Conservation (phyloP, 139 green algal species). For the Chlorella sp. region DNA sequence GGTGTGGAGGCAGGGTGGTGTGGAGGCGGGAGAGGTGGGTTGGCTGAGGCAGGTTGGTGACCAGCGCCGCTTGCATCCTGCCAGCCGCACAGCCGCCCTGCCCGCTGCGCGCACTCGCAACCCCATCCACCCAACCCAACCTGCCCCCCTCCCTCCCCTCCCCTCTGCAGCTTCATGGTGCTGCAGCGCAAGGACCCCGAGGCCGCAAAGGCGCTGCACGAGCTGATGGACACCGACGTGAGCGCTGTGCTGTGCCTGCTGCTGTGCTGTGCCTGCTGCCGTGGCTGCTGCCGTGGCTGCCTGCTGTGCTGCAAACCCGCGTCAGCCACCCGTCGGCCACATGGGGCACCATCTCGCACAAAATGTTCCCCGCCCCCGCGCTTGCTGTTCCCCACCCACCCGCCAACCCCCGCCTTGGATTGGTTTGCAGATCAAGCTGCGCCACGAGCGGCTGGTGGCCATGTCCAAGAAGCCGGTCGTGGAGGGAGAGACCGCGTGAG, state of each 20-base stretch:
- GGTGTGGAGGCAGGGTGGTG: neutral
- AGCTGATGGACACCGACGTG: slow-evolving; percentile 34
- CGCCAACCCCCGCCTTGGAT: too few species aligned
- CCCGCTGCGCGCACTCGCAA: neutral
- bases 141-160: neutral
- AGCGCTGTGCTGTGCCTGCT: neutral
- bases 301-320: too few species aligned
- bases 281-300: too few species aligned
- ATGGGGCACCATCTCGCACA: too few species aligned
- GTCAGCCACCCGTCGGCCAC: too few species aligned
- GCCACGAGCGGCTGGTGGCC: slow-evolving; percentile 11
- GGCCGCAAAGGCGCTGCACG: slow-evolving; percentile 38
- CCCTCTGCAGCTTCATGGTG: slow-evolving; percentile 38
- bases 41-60: too few species aligned
- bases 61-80: too few species aligned
- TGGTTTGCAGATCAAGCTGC: neutral
- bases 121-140: too few species aligned
- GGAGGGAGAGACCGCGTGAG: neutral
- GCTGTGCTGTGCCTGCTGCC: neutral
- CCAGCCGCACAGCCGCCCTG: too few species aligned
- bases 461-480: neutral
- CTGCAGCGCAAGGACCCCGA: slow-evolving; percentile 52
- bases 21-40: too few species aligned
- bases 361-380: too few species aligned
- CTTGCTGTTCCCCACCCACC: too few species aligned